Percentiles rank a stretch among this genome's conserved stretches.
phyloP scores from a whole-genome alignment of 495 filamentous ascomycete genomes.

The Penicillium parvum region DNA sequence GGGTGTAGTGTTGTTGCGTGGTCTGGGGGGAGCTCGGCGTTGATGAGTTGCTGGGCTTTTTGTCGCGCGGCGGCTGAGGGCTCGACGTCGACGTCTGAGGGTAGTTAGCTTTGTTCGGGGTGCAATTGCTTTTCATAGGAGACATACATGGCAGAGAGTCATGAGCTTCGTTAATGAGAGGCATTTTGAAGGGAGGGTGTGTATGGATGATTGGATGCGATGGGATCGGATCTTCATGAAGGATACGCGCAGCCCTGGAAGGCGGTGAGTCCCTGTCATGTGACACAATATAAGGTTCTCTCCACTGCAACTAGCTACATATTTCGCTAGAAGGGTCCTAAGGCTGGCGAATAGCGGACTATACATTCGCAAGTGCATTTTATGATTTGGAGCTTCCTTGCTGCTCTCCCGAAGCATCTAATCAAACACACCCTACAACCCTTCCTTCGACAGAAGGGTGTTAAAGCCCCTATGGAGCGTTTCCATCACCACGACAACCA shows the following conservation, averaged over 20 bases:
- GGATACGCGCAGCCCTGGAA: neutral
- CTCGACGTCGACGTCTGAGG: slow-evolving; percentile 64
- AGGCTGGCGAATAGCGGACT: neutral
- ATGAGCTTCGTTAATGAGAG: slow-evolving; percentile 66
- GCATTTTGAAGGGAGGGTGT: slow-evolving; percentile 43
- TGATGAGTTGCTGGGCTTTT: slow-evolving; percentile 60
- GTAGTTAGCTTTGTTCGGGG: slow-evolving; percentile 13
- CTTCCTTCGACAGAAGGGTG: neutral
- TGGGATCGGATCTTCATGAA: neutral
- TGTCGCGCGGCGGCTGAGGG: slow-evolving; percentile 56
- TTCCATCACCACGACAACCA: neutral
- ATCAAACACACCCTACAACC: neutral
- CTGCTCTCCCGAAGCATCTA: neutral
- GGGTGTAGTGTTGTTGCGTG: slow-evolving; percentile 35
- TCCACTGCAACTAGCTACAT: neutral
- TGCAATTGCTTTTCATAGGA: neutral
- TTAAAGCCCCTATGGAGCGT: neutral
- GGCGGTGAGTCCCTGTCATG: slow-evolving; percentile 1
- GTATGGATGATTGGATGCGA: neutral
- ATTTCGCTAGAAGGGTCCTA: no score
- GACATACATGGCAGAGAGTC: slow-evolving; percentile 79
- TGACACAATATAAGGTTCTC: no score
- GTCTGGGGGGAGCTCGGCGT: slow-evolving; percentile 54
- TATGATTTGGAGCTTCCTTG: neutral
- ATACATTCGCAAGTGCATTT: neutral